A percentile compares a stretch with the other conserved stretches of the same genome.
phyloP scores from a whole-genome alignment of 106 monocot species.

The Dendrobium catenatum region DNA sequence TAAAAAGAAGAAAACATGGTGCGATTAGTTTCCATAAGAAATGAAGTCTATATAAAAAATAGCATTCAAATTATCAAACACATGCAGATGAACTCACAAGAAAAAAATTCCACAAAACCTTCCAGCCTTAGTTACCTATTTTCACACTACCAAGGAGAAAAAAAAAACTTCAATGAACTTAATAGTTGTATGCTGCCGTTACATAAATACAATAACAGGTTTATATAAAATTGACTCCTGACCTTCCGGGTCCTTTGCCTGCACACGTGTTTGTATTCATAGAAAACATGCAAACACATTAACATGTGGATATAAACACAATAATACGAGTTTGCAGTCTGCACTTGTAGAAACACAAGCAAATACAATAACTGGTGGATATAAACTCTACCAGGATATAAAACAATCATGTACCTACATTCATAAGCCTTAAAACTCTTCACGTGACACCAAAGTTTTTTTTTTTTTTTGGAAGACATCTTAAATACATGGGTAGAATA shows the following conservation, averaged over 20 bases:
- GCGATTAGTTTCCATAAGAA: background rate
- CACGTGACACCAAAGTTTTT: background rate
- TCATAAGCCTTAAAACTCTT: background rate
- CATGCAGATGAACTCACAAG: background rate
- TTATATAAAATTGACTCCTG: background rate
- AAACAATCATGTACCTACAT: background rate
- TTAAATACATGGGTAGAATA: background rate
- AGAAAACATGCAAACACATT: background rate
- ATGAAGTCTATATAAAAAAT: background rate
- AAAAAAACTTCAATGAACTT: background rate
- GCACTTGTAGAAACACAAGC: background rate
- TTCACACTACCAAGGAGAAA: background rate
- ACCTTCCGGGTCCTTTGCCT: background rate
- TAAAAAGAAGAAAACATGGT: conserved; percentile 10
- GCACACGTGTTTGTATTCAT: background rate
- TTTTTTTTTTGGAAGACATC: background rate
- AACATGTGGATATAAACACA: background rate
- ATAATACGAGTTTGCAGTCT: background rate
- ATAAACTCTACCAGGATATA: background rate
- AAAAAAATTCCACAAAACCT: background rate
- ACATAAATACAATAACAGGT: background rate
- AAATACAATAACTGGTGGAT: background rate
- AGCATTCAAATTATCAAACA: background rate
- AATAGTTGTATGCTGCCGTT: background rate
- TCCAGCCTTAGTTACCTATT: background rate